These are phyloP conservation scores for Fusarium pseudonygamai DNA, from an alignment of 2,329 filamentous ascomycete species.

Conservation along the genomic window DNA sequence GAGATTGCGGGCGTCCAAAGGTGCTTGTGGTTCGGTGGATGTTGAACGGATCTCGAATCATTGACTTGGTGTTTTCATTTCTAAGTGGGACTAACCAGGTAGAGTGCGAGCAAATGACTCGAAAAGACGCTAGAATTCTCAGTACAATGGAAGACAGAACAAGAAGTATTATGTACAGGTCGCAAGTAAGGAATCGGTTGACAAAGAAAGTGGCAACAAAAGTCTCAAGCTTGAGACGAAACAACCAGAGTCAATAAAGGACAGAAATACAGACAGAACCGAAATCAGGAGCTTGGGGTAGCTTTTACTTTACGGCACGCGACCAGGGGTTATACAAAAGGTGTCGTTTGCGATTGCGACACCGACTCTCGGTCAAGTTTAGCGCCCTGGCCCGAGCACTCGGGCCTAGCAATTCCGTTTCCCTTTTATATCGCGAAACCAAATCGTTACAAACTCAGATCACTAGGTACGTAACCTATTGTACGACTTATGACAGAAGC, in stretches of 20 bases:
- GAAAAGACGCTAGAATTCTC: not conserved
- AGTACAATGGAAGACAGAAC: not conserved
- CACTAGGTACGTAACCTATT: not conserved
- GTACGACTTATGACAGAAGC: not conserved
- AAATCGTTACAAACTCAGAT: not conserved
- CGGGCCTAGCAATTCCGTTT: not conserved
- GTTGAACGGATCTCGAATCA: constrained; percentile 58
- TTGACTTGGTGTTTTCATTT: constrained; percentile 46
- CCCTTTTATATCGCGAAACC: not conserved
- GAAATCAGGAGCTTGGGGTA: constrained; percentile 28
- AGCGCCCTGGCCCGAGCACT: constrained; percentile 20
- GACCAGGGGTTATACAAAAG: constrained; percentile 24
- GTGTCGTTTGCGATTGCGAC: constrained; percentile 21
- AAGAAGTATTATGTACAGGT: constrained; percentile 18
- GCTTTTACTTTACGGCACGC: constrained; percentile 13
- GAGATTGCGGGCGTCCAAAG: constrained; percentile 59
- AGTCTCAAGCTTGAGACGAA: constrained; percentile 4
- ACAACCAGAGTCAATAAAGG: not conserved
- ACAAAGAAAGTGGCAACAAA: constrained; percentile 3
- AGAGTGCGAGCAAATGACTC: not conserved
- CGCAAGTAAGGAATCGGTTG: constrained; percentile 1
- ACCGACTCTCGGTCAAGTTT: constrained; percentile 17
- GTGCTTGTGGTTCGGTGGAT: constrained; percentile 54
- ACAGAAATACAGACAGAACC: constrained; percentile 6
- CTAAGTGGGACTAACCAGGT: constrained; percentile 25